Base-by-base conservation (phyloP, 2,329 filamentous ascomycete species). In the Grosmannia serpens region DNA sequence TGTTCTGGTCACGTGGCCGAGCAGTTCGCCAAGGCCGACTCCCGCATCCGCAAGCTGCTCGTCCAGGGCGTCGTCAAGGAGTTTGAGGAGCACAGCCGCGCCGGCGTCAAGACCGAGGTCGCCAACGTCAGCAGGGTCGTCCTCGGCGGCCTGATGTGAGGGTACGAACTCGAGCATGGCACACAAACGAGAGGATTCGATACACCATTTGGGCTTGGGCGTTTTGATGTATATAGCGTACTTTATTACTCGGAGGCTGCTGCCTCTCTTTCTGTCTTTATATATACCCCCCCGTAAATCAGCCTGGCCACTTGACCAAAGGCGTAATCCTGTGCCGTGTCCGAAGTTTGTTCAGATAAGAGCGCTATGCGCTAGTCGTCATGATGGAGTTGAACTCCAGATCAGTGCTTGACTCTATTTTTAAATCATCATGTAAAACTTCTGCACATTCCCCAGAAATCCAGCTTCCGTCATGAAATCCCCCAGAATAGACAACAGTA, bases 321-420 rank as follows among this genome's bases (percentile, higher is more conserved):
- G 26, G n/a, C 53, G 22, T n/a, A 33, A 44, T 17, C 8, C 20
- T 44, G 41, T n/a, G 41, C 20, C 26, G 44, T 26, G n/a, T 61
- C 53, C 47, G 59, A 62, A 68, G 69, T 70, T 68, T 65, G 68
- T 44, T 72, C 70, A 72, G 70, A 71, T 70, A 70, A 68, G 67
- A 70, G 69, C 67, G 70, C 70, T 68, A 62, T 60, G 57, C 50
- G 66, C 70, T 65, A 67, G 67, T 80, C 77, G 71, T 75, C 70
- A 70, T 66, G 63, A 65, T 66, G 68, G 67, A 66, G 66, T 15
- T 70, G 70, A 70, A 67, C 67, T 62, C 62, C 64, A 44, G 82
- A 83, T 96, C 89, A 88, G 91, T 89, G 91, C 91, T 96, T 96
- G 91, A 96, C 91, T 96, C 91, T 95, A 91, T 91, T 78, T 84